Evolutionary conservation across 2,329 filamentous ascomycete species (phyloP), one percentile per base, ranked within the genome.

Genomic region (Mollisiaceae sp.): DNA sequence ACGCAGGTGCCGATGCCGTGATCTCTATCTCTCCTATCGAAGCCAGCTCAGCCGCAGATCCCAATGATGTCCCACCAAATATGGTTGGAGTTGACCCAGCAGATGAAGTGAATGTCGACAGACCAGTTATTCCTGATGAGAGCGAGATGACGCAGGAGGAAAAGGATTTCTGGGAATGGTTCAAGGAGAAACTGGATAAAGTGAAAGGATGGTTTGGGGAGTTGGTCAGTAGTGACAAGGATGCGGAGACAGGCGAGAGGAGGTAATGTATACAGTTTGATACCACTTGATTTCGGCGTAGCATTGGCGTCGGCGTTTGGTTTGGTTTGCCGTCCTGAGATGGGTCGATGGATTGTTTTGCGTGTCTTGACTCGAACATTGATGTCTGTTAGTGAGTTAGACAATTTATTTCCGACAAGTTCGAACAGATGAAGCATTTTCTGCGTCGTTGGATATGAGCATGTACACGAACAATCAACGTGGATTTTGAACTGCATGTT

Each of bases 161-260:
- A 67, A 74, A 81, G 66, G 75, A 76, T 4, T 78, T 82, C 39
- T 86, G 83, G 82, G 77, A 82, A 58, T 86, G 84, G 84, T 70
- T 86, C 14, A 81, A 78, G 2, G 81, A 79, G 41, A 81, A 85
- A 67, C 72, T 85, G 14, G 78, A 77, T 38, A 75, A 81, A 39
- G 75, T 80, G 12, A 75, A 73, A 62, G 72, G 66, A 8, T 76
- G 74, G 74, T 65, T 69, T 63, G 62, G 59, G 9, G 63, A 63
- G 20, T 27, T 66, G 38, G 55, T 62, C 6, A 59, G 62, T 41
- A 24, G 35, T 32, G 55, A 63, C 15, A 41, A 55, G n/a, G 62
- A 61, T 54, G 50, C 50, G 1, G 50, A 54, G 50, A 54, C 50
- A 3, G 14, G 50, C 8, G 22, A 54, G 50, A 54, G 8, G 50